These are phyloP conservation scores for Pseudozyma flocculosa DNA, from an alignment of 1,284 basidiomycete genomes.

Conservation along the genomic window DNA sequence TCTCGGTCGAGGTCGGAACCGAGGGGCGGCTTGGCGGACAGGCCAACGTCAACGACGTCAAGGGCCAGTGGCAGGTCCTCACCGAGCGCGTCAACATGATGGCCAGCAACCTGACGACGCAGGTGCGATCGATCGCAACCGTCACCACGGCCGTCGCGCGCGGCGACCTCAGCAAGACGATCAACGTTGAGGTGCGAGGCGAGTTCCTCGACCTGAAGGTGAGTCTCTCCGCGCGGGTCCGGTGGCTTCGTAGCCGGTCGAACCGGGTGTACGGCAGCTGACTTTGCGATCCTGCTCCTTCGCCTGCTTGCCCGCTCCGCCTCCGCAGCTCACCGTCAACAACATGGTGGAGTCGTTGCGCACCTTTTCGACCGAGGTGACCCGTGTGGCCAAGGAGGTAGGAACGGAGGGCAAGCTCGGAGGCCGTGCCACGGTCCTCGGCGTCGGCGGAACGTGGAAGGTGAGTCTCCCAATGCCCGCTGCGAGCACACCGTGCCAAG, in stretches of 20 bases:
- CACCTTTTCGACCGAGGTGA: constrained; percentile 58
- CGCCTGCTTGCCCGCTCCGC: neutral
- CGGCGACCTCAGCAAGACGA: constrained; percentile 57
- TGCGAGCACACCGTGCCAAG: too few relatives aligned
- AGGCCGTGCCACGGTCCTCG: constrained; percentile 56
- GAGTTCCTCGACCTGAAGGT: constrained; percentile 57
- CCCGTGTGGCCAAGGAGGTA: constrained; percentile 58
- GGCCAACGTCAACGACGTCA: constrained; percentile 68
- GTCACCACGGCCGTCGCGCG: constrained; percentile 56
- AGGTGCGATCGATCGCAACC: constrained; percentile 67
- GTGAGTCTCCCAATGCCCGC: too few relatives aligned
- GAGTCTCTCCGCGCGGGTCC: neutral
- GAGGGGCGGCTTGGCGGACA: constrained; percentile 85
- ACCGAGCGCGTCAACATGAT: constrained; percentile 59
- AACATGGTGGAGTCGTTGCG: constrained; percentile 59
- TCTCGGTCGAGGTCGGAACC: constrained; percentile 82
- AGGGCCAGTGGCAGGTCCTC: constrained; percentile 60
- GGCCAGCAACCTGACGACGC: constrained; percentile 76
- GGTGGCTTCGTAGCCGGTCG: too few relatives aligned
- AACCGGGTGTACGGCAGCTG: too few relatives aligned
- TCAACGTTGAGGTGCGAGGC: constrained; percentile 57
- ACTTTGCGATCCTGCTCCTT: too few relatives aligned
- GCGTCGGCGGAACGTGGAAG: constrained; percentile 59
- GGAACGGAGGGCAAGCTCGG: constrained; percentile 58
- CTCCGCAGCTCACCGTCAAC: constrained; percentile 43